These are phyloP conservation scores for Trichosanthes cucumerina DNA, from an alignment of 306 rosid species.

Conservation along the genomic window DNA sequence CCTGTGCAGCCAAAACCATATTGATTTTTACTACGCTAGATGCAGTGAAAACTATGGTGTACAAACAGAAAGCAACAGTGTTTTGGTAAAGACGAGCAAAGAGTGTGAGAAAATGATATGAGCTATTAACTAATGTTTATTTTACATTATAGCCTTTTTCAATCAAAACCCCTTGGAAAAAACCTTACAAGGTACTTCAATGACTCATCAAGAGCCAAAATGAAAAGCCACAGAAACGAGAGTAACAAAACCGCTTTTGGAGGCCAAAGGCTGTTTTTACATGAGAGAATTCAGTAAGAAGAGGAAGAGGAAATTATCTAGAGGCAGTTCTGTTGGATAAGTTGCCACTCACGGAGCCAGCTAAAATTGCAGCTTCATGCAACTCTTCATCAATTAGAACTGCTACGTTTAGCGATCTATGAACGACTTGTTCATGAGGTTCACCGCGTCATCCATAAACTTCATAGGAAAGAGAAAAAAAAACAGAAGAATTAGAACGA, in stretches of 20 bases:
- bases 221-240: not conserved
- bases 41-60: not conserved
- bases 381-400: not conserved
- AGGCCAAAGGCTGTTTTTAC: not conserved
- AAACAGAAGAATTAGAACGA: not conserved
- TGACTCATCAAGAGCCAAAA: not conserved
- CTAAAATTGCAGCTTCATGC: not conserved
- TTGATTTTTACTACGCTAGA: not conserved
- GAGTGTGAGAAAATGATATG: not conserved
- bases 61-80: not conserved
- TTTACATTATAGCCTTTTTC: not conserved
- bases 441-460: constrained; percentile 91
- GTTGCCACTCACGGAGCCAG: constrained; percentile 6
- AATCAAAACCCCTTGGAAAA: not conserved
- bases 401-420: constrained; percentile 48
- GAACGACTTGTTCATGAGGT: constrained; percentile 85
- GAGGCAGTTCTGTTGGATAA: not conserved
- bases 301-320: not conserved
- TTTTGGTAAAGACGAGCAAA: not conserved
- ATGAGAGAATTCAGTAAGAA: not conserved
- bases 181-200: not conserved
- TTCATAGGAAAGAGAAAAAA: constrained; percentile 27
- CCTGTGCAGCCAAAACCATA: not conserved
- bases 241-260: not conserved
- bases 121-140: not conserved